Percentiles rank a stretch among this genome's conserved stretches.
phyloP scores from a whole-genome alignment of 768 basidiomycete species.

The Agrocybe chaxingu region DNA sequence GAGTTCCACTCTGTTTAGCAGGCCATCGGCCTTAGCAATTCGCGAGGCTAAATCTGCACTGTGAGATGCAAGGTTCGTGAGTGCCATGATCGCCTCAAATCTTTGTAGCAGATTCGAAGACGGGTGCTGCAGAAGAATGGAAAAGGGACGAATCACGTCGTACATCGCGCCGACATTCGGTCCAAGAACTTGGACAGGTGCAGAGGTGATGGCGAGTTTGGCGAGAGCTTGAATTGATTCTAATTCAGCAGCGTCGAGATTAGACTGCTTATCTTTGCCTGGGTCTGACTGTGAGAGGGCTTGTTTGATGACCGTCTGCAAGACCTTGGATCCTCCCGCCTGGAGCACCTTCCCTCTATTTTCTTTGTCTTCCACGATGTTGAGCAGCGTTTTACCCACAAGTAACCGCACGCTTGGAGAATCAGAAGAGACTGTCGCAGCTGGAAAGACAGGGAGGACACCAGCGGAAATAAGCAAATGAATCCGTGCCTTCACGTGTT shows the following conservation, averaged over 20 bases:
- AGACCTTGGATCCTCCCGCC: constrained; percentile 72
- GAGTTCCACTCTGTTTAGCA: constrained; percentile 66
- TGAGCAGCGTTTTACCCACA: constrained; percentile 62
- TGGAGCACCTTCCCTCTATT: constrained; percentile 76
- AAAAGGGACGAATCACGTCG: constrained; percentile 83
- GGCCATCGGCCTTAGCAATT: constrained; percentile 57
- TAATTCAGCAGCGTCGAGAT: constrained; percentile 44
- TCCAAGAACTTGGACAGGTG: constrained; percentile 89
- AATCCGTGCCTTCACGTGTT: constrained; percentile 59
- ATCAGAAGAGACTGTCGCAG: constrained; percentile 53
- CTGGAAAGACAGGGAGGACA: constrained; percentile 58
- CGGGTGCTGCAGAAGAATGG: constrained; percentile 65
- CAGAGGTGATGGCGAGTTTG: constrained; percentile 89
- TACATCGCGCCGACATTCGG: constrained; percentile 72
- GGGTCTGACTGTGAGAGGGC: constrained; percentile 28
- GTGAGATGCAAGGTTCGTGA: constrained; percentile 91
- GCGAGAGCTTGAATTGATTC: constrained; percentile 84
- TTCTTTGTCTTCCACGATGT: constrained; percentile 72
- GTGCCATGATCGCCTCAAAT: constrained; percentile 94
- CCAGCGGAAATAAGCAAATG: constrained; percentile 58
- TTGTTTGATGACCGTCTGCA: constrained; percentile 54
- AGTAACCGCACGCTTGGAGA: constrained; percentile 60
- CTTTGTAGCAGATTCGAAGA: constrained; percentile 73
- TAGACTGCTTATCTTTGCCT: constrained; percentile 18
- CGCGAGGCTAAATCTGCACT: constrained; percentile 61